Evolutionary conservation across 306 rosid genomes (phyloP).

Genomic region (Cucurbita ficifolia): DNA sequence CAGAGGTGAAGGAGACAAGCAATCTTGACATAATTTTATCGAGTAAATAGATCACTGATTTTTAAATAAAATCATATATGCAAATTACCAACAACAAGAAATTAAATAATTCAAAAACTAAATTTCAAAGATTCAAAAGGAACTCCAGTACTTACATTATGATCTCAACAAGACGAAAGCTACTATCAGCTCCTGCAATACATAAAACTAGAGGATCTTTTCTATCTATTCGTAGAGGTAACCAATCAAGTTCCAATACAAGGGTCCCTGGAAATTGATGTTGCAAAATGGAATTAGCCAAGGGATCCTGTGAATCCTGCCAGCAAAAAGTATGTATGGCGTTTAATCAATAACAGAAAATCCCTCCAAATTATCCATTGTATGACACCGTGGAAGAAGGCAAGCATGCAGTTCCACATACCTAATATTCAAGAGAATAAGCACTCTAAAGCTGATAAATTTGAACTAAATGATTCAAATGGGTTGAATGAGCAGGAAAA

Average conservation of each 20-base stretch:
- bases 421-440: not conserved
- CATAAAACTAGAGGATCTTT: conserved; percentile 78
- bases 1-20: not conserved
- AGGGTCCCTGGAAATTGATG: conserved; percentile 91
- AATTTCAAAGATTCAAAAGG: not conserved
- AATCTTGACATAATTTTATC: not conserved
- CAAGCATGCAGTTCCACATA: not conserved
- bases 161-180: conserved; percentile 81
- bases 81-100: not conserved
- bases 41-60: not conserved
- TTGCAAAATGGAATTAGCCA: conserved; percentile 83
- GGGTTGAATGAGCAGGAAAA: not conserved
- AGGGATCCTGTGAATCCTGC: conserved; percentile 90
- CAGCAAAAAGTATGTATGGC: not conserved
- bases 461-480: not conserved
- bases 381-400: not conserved
- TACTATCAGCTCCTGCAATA: conserved; percentile 98
- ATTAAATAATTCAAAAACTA: not conserved
- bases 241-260: conserved; percentile 94
- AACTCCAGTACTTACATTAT: conserved; percentile 38
- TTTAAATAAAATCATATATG: not conserved
- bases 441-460: not conserved
- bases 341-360: not conserved
- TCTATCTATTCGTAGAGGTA: conserved; percentile 76
- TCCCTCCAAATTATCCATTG: not conserved